Base-by-base conservation (phyloP, 805 yeast species). In the Hanseniaspora meyeri region DNA sequence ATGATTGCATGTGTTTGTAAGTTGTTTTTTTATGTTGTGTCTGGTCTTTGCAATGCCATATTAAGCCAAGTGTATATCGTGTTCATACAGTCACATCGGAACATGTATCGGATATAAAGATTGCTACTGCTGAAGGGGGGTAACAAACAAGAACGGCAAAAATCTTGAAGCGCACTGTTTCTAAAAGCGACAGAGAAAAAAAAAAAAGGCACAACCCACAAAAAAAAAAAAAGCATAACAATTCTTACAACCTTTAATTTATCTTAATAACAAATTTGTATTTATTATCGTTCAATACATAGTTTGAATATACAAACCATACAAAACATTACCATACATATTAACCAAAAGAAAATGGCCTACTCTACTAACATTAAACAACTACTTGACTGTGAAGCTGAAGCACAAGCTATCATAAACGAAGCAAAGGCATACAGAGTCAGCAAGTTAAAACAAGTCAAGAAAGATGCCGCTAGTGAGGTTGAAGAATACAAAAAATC, bases 401-500 rank as follows among this genome's bases (percentile, higher is more conserved):
- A 87, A 65, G 97, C 98, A n/a, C 97, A 95, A 64, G 90, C 83
- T 64, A 86, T 90, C 61, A 97, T 93, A 60, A 78, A 90, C 65
- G 85, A 85, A 68, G 97, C 98, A 27, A 87, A 97, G 77, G 78
- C 83, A 64, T 88, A 83, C 77, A 77, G 68, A 80, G 78, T 67
- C 43, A 83, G 80, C 62, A 85, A 89, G 62, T 78, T 93, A 69
- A 93, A 91, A 79, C 90, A 93, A 49, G 96, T 97, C 54, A 91
- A 89, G 75, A 74, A 83, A 27, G 97, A 93, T 69, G 98, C 98
- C 39, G 85, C 88, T 61, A 73, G 76, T 57, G 98, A 93, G 71
- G 87, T 93, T 64, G 85, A 82, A 62, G 83, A 81, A 57, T 93
- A 93, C 79, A 90, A 87, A 76, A 69, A 76, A 51, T 43, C 55